Evolutionary conservation across 352 stramenopile genomes (phyloP), one percentile per base, ranked within the genome.

Genomic region (Phytopythium delawarense): DNA sequence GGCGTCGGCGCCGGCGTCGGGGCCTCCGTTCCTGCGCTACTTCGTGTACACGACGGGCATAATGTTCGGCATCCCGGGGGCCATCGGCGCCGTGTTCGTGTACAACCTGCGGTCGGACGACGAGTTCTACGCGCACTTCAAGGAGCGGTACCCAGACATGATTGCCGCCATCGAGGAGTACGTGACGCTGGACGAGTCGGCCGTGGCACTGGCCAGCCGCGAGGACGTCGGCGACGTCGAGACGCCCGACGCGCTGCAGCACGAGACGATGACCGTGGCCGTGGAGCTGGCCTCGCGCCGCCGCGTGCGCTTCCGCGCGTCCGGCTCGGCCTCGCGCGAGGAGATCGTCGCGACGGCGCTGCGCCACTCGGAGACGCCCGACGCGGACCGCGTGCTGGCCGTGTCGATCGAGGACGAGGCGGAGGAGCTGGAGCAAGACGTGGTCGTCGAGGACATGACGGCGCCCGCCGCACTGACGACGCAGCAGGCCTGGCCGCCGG

Each of bases 101-200:
- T 86, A 94, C 76, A 94, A 94, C 64, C 69, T 94, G 44, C 78
- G 87, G 71, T 78, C 74, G 12, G 86, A 94, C 68, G 79, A 91
- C 63, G 79, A 87, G 58, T 94, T 94, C 65, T 91, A 91, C 71
- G 81, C 72, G 66, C 80, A 94, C 61, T 94, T 94, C 58, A 89
- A 86, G 49, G 79, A 87, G 62, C 82, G 86, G 15, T 94, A 92
- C 71, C 86, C 86, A 16, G 81, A 94, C 7, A 56, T 94, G 2
- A 79, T 94, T 30, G 74, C 76, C 15, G 62, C 67, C 11, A 87
- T 94, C 56, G 79, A 91, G 61, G 64, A 76, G 50, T 88, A 88
- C 63, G 67, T 89, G 21, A 72, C 79, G 55, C 67, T 94, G 28
- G 80, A 84, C 49, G 78, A 87, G 64, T 54, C 59, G 44, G 56